Conservation (phyloP, 352 stramenopile species). For the Phytophthora crassamura region DNA sequence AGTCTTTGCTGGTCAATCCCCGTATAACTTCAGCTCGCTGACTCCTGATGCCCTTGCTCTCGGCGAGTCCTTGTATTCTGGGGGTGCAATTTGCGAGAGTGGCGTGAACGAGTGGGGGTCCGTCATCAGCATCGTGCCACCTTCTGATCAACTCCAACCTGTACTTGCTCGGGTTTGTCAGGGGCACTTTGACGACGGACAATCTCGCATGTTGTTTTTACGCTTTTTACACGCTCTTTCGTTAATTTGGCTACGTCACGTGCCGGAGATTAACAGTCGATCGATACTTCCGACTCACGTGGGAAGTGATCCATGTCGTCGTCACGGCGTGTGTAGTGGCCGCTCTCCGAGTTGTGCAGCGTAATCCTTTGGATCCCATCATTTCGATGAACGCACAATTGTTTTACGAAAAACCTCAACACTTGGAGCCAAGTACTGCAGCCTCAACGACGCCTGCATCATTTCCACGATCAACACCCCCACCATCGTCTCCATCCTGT, state of each 20-base stretch:
- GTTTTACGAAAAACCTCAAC: slow-evolving; percentile 15
- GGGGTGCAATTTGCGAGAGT: too few relatives aligned
- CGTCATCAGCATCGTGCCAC: neutral
- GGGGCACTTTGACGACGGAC: slow-evolving; percentile 14
- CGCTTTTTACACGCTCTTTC: slow-evolving; percentile 23
- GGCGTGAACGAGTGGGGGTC: too few relatives aligned
- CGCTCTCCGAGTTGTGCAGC: slow-evolving; percentile 6
- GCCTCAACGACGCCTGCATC: slow-evolving; percentile 16
- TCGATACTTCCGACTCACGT: slow-evolving; percentile 22
- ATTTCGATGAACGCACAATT: slow-evolving; percentile 5
- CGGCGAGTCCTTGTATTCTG: too few relatives aligned
- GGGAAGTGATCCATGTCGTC: slow-evolving; percentile 18
- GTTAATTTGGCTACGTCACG: slow-evolving; percentile 16
- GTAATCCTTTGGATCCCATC: slow-evolving; percentile 7
- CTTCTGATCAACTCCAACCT: slow-evolving; percentile 9
- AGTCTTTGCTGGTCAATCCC: too few relatives aligned
- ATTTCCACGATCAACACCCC: slow-evolving; percentile 9
- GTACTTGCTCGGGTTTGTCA: slow-evolving; percentile 12
- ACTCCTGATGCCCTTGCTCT: too few relatives aligned
- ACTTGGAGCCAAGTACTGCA: slow-evolving; percentile 7
- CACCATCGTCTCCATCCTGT: neutral
- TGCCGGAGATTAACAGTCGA: slow-evolving; percentile 14
- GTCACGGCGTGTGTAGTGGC: slow-evolving; percentile 2
- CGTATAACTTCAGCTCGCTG: too few relatives aligned
- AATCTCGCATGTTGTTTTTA: slow-evolving; percentile 27